Evolutionary conservation across 345 rosid genomes (phyloP), one percentile per base, ranked within the genome.

Genomic region (Pugionium cornutum): DNA sequence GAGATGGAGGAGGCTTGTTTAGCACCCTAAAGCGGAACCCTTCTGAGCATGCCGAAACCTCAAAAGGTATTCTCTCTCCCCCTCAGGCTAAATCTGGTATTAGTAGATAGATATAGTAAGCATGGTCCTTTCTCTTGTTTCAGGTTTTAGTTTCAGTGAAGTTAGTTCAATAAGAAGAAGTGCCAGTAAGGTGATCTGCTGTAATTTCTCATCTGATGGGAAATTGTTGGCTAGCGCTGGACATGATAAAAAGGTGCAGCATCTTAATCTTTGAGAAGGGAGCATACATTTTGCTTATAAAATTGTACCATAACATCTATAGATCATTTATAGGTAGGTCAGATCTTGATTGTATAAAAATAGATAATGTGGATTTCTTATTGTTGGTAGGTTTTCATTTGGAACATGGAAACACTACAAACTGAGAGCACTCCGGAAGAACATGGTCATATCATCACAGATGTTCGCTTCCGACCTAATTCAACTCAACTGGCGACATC

Each of bases 151-250:
- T 70, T 89, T 92, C 80, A 79, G 37, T 10, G 95, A 92, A 85
- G 97, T 86, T 78, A 78, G 92, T 69, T 92, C 88, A 36, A 89
- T 88, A 66, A 79, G 90, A 45, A 80, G 83, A 84, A 89, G 96
- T 78, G 80, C 70, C 67, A 69, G 79, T 69, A 90, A 94, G 81
- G 99, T 94, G 81, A 86, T 80, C 64, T 94, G 97, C 82, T 94
- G 97, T 67, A 91, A 82, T 81, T 94, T 90, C 84, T 88, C 97
- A 49, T 80, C 92, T 45, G 99, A 94, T 82, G 99, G 99, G 63
- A 94, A 86, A 80, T 80, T 86, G 67, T 75, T 94, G 78, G 99
- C 97, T 49, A 90, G 97, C 75, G 97, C 90, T 70, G 99, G 97
- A 50, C 97, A 94, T 80, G 99, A 94, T 83, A 94, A 88, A 83